Evolutionary conservation across 2,329 filamentous ascomycete genomes (phyloP).

Genomic region (Botrytis hyacinthi): DNA sequence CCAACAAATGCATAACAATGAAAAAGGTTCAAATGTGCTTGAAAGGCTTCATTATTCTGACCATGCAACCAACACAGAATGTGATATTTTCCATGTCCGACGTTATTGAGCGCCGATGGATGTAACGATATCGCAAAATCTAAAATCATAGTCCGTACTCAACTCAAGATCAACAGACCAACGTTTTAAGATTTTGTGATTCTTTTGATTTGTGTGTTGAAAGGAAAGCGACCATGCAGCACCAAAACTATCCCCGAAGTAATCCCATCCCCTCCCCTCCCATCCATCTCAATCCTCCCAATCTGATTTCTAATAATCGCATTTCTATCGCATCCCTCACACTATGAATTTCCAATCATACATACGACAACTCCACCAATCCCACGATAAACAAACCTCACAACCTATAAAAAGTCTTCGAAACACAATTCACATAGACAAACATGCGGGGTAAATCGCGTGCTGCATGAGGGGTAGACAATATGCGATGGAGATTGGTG

Average conservation of each 20-base stretch:
- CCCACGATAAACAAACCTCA: not conserved
- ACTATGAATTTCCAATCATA: not conserved
- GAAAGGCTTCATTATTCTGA: not conserved
- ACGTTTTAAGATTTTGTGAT: not conserved
- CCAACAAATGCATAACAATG: not conserved
- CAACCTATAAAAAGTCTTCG: not conserved
- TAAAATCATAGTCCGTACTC: not conserved
- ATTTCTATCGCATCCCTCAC: not conserved
- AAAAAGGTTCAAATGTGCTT: not conserved
- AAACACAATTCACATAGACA: not conserved
- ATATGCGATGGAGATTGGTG: not conserved
- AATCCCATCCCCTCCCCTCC: not conserved
- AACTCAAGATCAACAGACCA: not conserved
- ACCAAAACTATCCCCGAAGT: not conserved
- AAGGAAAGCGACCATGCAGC: not conserved
- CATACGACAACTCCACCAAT: not conserved
- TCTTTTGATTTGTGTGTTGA: not conserved
- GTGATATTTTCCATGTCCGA: not conserved
- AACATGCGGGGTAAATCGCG: constrained; percentile 12
- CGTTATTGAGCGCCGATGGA: not conserved
- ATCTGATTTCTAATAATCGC: not conserved
- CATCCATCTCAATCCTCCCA: not conserved
- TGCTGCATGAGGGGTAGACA: not conserved
- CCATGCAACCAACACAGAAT: not conserved
- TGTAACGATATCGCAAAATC: not conserved